Percentiles rank a stretch among this genome's conserved stretches.
phyloP scores from a whole-genome alignment of 1,284 basidiomycete genomes.

The Ganoderma multipileum region DNA sequence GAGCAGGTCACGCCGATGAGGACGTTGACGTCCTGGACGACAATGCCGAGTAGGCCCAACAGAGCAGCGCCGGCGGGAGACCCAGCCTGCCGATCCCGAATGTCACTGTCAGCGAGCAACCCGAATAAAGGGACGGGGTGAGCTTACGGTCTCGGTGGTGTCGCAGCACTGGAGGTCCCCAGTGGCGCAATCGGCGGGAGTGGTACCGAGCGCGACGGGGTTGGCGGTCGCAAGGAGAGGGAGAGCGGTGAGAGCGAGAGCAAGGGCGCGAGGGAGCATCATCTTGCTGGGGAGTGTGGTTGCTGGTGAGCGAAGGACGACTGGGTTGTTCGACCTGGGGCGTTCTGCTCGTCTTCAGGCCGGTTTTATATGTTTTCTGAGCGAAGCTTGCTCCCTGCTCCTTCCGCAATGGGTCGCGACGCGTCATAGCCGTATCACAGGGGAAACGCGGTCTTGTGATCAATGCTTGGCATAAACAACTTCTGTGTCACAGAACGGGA shows the following conservation, averaged over 20 bases:
- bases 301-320: constrained; percentile 9
- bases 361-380: constrained; percentile 3
- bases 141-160: constrained; percentile 11
- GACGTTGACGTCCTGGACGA: constrained; percentile 33
- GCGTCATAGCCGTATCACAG: neutral
- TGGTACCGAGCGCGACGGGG: constrained; percentile 20
- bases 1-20: constrained; percentile 39
- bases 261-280: constrained; percentile 24
- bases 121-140: neutral
- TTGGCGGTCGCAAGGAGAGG: constrained; percentile 33
- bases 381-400: neutral
- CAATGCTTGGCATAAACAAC: too few species aligned
- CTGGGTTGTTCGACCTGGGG: constrained; percentile 18
- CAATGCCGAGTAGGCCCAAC: constrained; percentile 33
- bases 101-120: neutral
- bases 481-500: neutral
- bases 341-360: neutral
- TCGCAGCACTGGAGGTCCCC: constrained; percentile 39
- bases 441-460: neutral
- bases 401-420: neutral
- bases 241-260: constrained; percentile 19
- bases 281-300: constrained; percentile 8
- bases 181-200: constrained; percentile 32
- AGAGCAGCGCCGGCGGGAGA: constrained; percentile 18
- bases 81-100: constrained; percentile 14